A percentile compares a stretch with the other conserved stretches of the same genome.
Conservation (phyloP, 345 rosid species). For the Corymbia maculata region DNA sequence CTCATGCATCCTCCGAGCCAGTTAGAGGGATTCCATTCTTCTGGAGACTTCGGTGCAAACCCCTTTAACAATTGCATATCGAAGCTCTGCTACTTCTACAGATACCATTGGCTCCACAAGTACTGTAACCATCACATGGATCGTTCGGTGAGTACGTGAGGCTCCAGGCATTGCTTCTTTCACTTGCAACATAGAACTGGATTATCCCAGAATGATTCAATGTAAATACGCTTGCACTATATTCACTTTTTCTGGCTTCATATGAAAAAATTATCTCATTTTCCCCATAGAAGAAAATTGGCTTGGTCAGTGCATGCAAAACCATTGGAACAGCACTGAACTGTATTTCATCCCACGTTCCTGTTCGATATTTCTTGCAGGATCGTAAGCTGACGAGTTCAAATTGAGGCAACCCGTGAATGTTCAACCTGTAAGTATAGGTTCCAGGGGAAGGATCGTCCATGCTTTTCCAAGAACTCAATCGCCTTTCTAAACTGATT, state of each 20-base stretch:
- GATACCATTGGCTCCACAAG: background rate
- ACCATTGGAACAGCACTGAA: conserved; percentile 15
- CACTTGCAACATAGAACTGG: background rate
- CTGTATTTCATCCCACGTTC: conserved; percentile 27
- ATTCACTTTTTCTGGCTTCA: background rate
- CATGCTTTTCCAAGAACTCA: conserved; percentile 12
- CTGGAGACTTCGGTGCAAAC: conserved; percentile 10
- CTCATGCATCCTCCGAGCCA: conserved; percentile 32
- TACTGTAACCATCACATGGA: background rate
- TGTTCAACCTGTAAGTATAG: background rate
- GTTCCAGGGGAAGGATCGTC: conserved; percentile 19
- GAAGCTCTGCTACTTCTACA: background rate
- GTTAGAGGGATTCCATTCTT: conserved; percentile 15
- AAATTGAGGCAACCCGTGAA: background rate
- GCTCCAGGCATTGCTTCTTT: background rate
- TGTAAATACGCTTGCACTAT: background rate
- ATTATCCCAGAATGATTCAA: background rate
- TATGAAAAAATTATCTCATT: background rate
- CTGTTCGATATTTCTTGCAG: background rate
- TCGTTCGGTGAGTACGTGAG: background rate
- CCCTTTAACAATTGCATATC: conserved; percentile 22
- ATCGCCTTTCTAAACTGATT: background rate
- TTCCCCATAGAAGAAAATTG: background rate
- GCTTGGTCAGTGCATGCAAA: background rate
- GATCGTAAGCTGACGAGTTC: conserved; percentile 4